These are phyloP conservation scores for Dipteronia sinensis DNA, from an alignment of 345 rosid genomes.

Conservation along the genomic window DNA sequence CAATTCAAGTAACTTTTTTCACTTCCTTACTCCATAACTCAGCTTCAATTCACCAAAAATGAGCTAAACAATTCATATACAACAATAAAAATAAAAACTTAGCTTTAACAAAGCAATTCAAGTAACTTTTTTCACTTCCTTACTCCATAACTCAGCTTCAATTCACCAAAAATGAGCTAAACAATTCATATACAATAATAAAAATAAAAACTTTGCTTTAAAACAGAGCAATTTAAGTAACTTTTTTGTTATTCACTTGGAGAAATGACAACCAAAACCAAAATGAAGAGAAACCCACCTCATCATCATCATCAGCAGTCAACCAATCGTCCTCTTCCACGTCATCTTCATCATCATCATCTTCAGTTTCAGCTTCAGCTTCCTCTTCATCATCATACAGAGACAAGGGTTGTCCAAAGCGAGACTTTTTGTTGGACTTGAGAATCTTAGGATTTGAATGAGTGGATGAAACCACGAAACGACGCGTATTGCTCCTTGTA, in stretches of 20 bases:
- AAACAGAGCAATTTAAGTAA: not conserved
- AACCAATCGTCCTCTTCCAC: slow-evolving; percentile 29
- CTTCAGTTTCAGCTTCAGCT: slow-evolving; percentile 42
- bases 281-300: slow-evolving; percentile 45
- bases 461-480: slow-evolving; percentile 46
- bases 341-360: slow-evolving; percentile 35
- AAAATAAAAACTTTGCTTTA: not conserved
- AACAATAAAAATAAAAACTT: no score
- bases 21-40: no score
- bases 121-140: no score
- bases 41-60: no score
- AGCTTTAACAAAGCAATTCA: no score
- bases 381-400: slow-evolving; percentile 54
- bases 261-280: not conserved
- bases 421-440: slow-evolving; percentile 70
- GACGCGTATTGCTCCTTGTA: not conserved
- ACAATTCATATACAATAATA: not conserved
- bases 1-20: no score
- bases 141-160: not conserved
- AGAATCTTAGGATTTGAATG: slow-evolving; percentile 83
- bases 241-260: not conserved
- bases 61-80: no score
- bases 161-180: not conserved
- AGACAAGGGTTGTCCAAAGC: slow-evolving; percentile 50
- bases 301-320: slow-evolving; percentile 38